Conservation (phyloP, 164 flowering plant genomes). For the Piper longum region DNA sequence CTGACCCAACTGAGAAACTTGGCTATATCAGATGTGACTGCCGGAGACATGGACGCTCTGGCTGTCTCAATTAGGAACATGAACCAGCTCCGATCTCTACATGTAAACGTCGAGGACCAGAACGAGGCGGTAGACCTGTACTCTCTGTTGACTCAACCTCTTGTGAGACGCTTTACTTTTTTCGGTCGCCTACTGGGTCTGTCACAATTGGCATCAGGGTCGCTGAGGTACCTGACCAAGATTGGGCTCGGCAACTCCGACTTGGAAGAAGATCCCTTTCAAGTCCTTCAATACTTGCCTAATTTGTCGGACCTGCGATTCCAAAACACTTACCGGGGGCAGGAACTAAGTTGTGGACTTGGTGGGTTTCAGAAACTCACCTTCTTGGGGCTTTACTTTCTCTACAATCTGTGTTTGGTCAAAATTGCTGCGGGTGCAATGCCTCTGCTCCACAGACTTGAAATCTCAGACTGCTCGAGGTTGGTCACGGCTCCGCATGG, state of each 20-base stretch:
- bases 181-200: not conserved
- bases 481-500: not conserved
- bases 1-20: constrained; percentile 6
- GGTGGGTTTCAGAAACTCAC: constrained; percentile 22
- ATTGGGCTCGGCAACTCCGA: not conserved
- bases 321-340: constrained; percentile 15
- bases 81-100: not conserved
- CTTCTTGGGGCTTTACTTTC: constrained; percentile 1
- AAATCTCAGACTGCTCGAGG: not conserved
- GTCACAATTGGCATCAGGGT: not conserved
- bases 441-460: constrained; percentile 7
- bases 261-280: not conserved
- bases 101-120: not conserved
- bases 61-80: constrained; percentile 5
- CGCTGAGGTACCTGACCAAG: not conserved
- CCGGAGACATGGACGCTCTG: not conserved
- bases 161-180: not conserved
- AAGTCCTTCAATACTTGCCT: constrained; percentile 4
- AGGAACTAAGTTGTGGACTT: constrained; percentile 10
- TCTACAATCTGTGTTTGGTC: not conserved
- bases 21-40: not conserved
- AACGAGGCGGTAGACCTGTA: constrained; percentile 4
- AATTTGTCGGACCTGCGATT: constrained; percentile 11
- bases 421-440: constrained; percentile 21
- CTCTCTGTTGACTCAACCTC: not conserved